Evolutionary conservation across 768 basidiomycete genomes (phyloP).

Genomic region (Tulasnella sp.): DNA sequence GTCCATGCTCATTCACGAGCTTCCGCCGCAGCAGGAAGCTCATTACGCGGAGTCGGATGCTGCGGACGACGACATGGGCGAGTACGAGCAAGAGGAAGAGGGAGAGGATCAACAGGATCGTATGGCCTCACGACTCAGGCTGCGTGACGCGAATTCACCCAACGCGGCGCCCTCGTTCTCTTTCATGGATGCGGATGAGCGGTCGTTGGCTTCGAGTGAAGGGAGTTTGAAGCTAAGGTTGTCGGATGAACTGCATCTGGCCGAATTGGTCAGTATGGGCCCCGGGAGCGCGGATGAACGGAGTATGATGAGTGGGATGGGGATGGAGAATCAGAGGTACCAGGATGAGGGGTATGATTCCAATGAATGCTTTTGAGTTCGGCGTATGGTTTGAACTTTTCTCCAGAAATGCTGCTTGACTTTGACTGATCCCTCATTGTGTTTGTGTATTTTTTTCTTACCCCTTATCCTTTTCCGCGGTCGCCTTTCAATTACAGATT

Average conservation of each 20-base stretch:
- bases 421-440: no score
- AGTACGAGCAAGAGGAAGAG: not conserved
- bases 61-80: not conserved
- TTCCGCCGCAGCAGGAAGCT: not conserved
- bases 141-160: not conserved
- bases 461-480: no score
- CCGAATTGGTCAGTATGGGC: slow-evolving; percentile 16
- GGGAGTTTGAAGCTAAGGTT: slow-evolving; percentile 15
- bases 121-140: not conserved
- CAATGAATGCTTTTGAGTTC: no score
- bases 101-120: not conserved
- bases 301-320: not conserved
- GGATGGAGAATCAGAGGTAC: no score
- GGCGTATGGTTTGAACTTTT: no score
- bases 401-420: no score
- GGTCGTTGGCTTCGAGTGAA: not conserved
- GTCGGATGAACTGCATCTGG: slow-evolving; percentile 17
- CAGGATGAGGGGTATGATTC: no score
- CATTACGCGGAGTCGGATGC: slow-evolving; percentile 1
- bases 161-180: slow-evolving; percentile 5
- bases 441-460: no score
- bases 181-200: slow-evolving; percentile 6
- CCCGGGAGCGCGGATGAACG: slow-evolving; percentile 3
- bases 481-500: no score
- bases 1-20: slow-evolving; percentile 10